These are phyloP conservation scores for Nakazawaea anatomiae DNA, from an alignment of 805 yeast genomes.

Conservation along the genomic window DNA sequence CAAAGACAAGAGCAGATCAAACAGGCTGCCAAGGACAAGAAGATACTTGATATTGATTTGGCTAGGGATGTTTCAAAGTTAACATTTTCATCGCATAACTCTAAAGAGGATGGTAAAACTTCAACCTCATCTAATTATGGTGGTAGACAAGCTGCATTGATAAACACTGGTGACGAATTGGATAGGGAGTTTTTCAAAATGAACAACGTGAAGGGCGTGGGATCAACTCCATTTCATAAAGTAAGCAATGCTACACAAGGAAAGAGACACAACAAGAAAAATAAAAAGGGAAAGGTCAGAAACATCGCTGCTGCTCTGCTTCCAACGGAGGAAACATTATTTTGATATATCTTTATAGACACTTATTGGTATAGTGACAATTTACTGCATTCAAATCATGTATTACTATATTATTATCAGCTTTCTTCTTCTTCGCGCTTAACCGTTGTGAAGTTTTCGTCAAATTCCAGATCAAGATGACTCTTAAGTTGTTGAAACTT, in stretches of 20 bases:
- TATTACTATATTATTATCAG: background rate
- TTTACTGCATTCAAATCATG: background rate
- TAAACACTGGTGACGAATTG: conserved; percentile 73
- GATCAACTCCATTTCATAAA: conserved; percentile 72
- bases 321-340: conserved; percentile 24
- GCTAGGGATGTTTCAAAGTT: conserved; percentile 63
- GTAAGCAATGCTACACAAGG: conserved; percentile 21
- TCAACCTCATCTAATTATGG: conserved; percentile 58
- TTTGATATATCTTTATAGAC: background rate
- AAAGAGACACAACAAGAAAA: conserved; percentile 71
- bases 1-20: conserved; percentile 67
- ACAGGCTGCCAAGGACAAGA: conserved; percentile 54
- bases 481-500: conserved; percentile 35
- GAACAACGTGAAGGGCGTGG: conserved; percentile 56
- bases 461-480: conserved; percentile 34
- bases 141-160: conserved; percentile 76
- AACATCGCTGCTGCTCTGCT: background rate
- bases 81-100: conserved; percentile 75
- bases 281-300: conserved; percentile 48
- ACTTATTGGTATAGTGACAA: background rate
- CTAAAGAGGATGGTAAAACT: conserved; percentile 36
- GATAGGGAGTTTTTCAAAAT: conserved; percentile 82
- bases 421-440: background rate
- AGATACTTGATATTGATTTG: conserved; percentile 53
- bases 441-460: background rate